phyloP scores from a whole-genome alignment of 345 rosid species.

The Iberis pinnata region DNA sequence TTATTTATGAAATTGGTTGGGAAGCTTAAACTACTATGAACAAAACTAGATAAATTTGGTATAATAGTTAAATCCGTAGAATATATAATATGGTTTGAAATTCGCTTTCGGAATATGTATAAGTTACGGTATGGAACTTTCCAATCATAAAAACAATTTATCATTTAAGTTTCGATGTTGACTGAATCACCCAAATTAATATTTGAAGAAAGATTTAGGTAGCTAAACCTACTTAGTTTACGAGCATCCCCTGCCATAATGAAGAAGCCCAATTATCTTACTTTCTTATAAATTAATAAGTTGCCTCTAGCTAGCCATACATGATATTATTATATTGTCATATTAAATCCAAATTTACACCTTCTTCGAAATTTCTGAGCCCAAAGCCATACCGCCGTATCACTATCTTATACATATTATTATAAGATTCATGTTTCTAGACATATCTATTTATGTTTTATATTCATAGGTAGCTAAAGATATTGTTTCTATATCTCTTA shows the following conservation, averaged over 20 bases:
- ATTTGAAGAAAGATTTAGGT: too few species aligned
- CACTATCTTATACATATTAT: constrained; percentile 2
- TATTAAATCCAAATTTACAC: constrained; percentile 13
- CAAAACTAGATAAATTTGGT: too few species aligned
- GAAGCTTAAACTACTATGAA: too few species aligned
- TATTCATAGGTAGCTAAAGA: background rate
- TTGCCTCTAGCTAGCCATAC: background rate
- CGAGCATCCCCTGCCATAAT: constrained; percentile 8
- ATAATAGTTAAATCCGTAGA: too few species aligned
- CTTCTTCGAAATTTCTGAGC: constrained; percentile 29
- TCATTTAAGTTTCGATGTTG: too few species aligned
- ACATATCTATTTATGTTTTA: background rate
- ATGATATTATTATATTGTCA: background rate
- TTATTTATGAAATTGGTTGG: too few species aligned
- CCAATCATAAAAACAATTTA: too few species aligned
- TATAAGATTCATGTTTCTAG: background rate
- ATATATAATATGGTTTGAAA: too few species aligned
- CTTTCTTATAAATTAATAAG: constrained; percentile 19
- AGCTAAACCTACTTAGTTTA: constrained; percentile 9
- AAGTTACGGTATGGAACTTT: too few species aligned
- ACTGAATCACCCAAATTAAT: too few species aligned
- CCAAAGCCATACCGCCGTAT: constrained; percentile 24
- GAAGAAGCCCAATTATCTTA: constrained; percentile 3
- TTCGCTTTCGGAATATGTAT: too few species aligned
- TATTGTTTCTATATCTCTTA: background rate